A percentile compares a stretch with the other conserved stretches of the same genome.
These are phyloP conservation scores for Phytophthora capsici DNA, from an alignment of 352 stramenopile species.

Conservation along the genomic window DNA sequence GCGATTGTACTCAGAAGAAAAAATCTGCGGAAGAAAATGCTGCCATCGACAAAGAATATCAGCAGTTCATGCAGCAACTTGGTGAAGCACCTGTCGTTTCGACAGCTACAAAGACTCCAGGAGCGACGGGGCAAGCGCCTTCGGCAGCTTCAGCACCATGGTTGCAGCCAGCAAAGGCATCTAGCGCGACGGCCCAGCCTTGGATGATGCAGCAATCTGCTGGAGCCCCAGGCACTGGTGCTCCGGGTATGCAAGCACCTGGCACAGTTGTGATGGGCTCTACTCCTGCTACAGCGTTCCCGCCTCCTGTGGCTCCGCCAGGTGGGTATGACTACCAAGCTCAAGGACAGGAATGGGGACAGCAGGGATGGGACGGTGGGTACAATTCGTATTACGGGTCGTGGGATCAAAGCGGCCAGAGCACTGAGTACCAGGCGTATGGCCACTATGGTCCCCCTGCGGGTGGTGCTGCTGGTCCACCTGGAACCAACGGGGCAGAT, in stretches of 20 bases:
- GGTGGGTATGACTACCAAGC: conserved; percentile 46
- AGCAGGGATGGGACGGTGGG: conserved; percentile 45
- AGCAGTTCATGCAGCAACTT: conserved; percentile 88
- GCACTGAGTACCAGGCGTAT: conserved; percentile 47
- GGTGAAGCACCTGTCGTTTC: conserved; percentile 80
- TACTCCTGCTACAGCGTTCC: conserved; percentile 60
- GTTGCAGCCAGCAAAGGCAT: conserved; percentile 68
- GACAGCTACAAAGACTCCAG: conserved; percentile 49
- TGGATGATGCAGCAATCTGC: conserved; percentile 71
- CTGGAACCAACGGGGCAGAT: conserved; percentile 26
- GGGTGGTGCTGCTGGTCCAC: conserved; percentile 20
- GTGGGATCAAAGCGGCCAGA: conserved; percentile 45
- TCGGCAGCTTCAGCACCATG: conserved; percentile 60
- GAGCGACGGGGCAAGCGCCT: conserved; percentile 4
- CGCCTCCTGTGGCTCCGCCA: conserved; percentile 44
- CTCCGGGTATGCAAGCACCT: conserved; percentile 29
- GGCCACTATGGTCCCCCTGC: conserved; percentile 37
- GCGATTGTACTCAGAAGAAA: conserved; percentile 95
- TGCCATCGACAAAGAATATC: conserved; percentile 86
- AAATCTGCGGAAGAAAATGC: conserved; percentile 76
- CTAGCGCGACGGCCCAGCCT: conserved; percentile 46
- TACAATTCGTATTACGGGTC: conserved; percentile 64
- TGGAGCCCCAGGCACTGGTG: conserved; percentile 38
- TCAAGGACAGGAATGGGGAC: conserved; percentile 42
- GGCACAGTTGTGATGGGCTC: conserved; percentile 35